Evolutionary conservation across 352 stramenopile species (phyloP), one percentile per base, ranked within the genome.

Genomic region (Thraustochytrium sp.): DNA sequence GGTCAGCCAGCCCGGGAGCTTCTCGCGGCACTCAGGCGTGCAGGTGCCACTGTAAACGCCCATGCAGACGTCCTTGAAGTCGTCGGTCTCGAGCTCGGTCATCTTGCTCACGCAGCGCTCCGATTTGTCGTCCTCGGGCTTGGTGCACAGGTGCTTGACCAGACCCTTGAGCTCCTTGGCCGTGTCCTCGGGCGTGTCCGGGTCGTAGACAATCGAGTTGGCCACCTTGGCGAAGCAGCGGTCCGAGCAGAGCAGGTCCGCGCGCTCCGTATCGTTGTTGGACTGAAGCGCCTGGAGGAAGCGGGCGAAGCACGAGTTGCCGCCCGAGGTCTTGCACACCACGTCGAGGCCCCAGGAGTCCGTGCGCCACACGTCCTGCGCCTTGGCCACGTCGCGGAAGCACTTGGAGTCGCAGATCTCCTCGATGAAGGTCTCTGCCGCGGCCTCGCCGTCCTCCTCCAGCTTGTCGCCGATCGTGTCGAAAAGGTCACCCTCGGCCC

Each of bases 381-480:
- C 37, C 44, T 75, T 75, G 62, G 62, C 62, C 5, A 75, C 62
- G 18, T 75, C 44, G 26, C 62, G 62, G 40, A 75, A 54, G 62
- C 62, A 75, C 44, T 75, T 75, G 1, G 62, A 75, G 29, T 51
- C 36, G 23, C 62, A 75, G 8, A 37, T 36, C 23, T 75, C 37
- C 9, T 49, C 40, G 0, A 75, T 26, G 26, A 54, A 16, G 5
- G 21, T 37, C 16, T 75, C n/a, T 9, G 62, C 62, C 11, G 18
- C 44, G n/a, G 51, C 62, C 11, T 8, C 26, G 44, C 53, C 62
- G 2, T 31, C 26, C 18, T 31, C 1, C 40, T 31, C 62, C 5
- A 75, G 11, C 44, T 75, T 54, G 36, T 53, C 44, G 4, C 53
- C 37, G 62, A 75, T 75, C 5, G n/a, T 53, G n/a, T 75, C 62